Evolutionary conservation across 129 eudicot genomes (phyloP).

Genomic region (Ambrosia trifida): DNA sequence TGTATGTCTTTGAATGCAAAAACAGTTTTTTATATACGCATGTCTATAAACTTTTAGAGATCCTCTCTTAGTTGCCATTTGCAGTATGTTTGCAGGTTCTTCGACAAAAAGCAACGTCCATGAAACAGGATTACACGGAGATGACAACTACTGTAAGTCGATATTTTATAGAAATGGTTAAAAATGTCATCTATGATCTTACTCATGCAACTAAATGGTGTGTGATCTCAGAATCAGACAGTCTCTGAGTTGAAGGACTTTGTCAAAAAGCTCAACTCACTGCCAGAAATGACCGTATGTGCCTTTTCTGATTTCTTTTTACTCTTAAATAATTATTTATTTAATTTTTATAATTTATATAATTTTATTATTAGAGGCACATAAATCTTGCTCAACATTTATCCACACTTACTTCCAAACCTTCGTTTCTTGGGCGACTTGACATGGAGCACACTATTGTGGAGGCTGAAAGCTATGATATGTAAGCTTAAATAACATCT

Average conservation of each 20-base stretch:
- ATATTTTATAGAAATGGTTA: not conserved
- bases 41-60: slow-evolving; percentile 13
- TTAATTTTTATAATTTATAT: slow-evolving; percentile 24
- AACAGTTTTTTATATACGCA: not conserved
- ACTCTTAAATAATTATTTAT: not conserved
- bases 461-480: slow-evolving; percentile 95
- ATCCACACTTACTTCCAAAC: slow-evolving; percentile 79
- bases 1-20: not conserved
- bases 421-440: slow-evolving; percentile 78
- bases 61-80: slow-evolving; percentile 50
- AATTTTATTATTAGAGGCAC: slow-evolving; percentile 71
- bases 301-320: slow-evolving; percentile 18
- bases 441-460: slow-evolving; percentile 96
- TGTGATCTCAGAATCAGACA: slow-evolving; percentile 64
- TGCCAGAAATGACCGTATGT: slow-evolving; percentile 98
- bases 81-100: slow-evolving; percentile 82
- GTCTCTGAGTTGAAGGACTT: slow-evolving; percentile 97
- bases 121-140: slow-evolving; percentile 96
- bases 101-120: slow-evolving; percentile 96
- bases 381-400: slow-evolving; percentile 98
- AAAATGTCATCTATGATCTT: not conserved
- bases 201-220: slow-evolving; percentile 7
- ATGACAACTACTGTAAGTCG: slow-evolving; percentile 74
- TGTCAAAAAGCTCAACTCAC: slow-evolving; percentile 94
- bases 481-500: slow-evolving; percentile 49